Evolutionary conservation across 2,329 filamentous ascomycete species (phyloP).

Genomic region (Stagonosporopsis cucurbitacearum): DNA sequence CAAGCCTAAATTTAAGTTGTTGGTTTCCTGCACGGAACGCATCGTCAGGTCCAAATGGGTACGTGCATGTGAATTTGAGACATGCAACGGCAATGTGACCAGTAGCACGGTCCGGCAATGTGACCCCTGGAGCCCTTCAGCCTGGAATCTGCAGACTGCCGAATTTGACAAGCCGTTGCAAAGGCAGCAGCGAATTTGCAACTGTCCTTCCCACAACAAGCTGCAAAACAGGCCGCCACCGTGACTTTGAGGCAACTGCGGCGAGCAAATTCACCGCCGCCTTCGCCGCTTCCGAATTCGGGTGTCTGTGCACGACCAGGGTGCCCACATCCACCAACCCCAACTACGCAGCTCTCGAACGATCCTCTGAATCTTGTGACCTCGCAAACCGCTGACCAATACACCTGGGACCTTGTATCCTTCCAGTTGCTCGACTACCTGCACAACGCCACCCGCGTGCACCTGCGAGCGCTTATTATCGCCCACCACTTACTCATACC

Average conservation of each 20-base stretch:
- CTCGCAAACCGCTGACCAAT: slow-evolving; percentile 37
- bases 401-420: slow-evolving; percentile 9
- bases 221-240: slow-evolving; percentile 13
- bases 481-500: slow-evolving; percentile 22
- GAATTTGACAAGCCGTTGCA: neutral
- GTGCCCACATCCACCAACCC: slow-evolving; percentile 15
- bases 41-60: neutral
- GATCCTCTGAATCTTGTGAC: slow-evolving; percentile 29
- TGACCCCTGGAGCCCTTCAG: neutral
- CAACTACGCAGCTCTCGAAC: slow-evolving; percentile 21
- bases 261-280: slow-evolving; percentile 21
- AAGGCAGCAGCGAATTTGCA: neutral
- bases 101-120: neutral
- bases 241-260: slow-evolving; percentile 23
- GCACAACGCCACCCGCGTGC: slow-evolving; percentile 9
- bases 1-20: neutral
- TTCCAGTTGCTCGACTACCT: slow-evolving; percentile 19
- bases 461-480: slow-evolving; percentile 14
- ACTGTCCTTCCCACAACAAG: neutral
- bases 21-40: neutral
- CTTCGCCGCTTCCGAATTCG: slow-evolving; percentile 21
- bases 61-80: slow-evolving; percentile 4
- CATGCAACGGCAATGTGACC: slow-evolving; percentile 8
- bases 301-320: slow-evolving; percentile 13
- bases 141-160: neutral